Base-by-base conservation (phyloP, 176 grass and related monocot genomes). In the Cocos nucifera region DNA sequence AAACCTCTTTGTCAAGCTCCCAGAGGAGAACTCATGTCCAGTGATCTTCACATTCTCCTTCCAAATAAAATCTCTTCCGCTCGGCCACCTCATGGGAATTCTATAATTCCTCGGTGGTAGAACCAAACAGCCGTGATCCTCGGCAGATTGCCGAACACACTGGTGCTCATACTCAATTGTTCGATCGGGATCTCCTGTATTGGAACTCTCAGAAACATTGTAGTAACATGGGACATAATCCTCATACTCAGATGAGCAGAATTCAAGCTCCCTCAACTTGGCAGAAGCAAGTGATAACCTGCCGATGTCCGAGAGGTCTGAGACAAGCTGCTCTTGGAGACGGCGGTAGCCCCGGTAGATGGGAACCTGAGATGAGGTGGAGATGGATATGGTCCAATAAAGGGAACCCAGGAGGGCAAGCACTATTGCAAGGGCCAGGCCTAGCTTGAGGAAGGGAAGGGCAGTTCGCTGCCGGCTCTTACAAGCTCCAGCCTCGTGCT, bases 11-110 rank as follows among this genome's bases (percentile, higher is more conserved):
- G 89, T 92, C 29, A 98, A 81, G 78, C 93, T 98, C 54, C 93
- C 93, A 54, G 81, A 98, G 17, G 93, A 92, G 76, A 98, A 98
- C 67, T 98, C 93, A 30, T 98, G 93, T 2, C 93, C 88, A 70
- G 78, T 89, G 73, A 98, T 89, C 84, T 86, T 79, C 25, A 92
- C 93, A 78, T 98, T 98, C 62, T 92, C 87, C 76, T 98, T 98
- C 93, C 93, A 98, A 49, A 98, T 89, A 63, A 98, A 92, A 26
- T 86, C 93, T 65, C 74, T 92, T 69, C 93, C 85, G 56, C 87
- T 92, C 4, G 93, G 93, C 93, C 93, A 98, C 16, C 88, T 77
- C 54, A 98, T 44, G 24, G 93, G 88, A 67, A 85, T 92, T 56
- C 93, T 75, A 68, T 98, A 98, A 56, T 71, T 88, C 60, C 76